Conservation (phyloP, 139 green algal species). For the Astrephomene gubernaculifera region DNA sequence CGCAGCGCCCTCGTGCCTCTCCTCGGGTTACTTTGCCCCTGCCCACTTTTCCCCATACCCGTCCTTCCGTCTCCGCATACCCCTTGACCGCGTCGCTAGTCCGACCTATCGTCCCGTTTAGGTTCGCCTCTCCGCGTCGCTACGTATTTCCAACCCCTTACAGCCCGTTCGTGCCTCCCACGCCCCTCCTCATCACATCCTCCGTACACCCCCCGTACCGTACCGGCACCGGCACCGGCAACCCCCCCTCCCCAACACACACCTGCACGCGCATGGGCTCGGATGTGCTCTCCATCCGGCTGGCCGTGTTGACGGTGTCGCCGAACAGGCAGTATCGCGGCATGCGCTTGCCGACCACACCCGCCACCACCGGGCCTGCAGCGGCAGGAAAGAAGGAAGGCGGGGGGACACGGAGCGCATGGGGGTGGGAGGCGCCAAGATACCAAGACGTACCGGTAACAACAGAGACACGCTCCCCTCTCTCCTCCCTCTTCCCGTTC, state of each 20-base stretch:
- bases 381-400: background rate
- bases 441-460: background rate
- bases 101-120: no score
- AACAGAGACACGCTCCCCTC: background rate
- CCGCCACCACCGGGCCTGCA: slow-evolving; percentile 17
- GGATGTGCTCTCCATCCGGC: slow-evolving; percentile 20
- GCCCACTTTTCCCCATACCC: no score
- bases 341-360: slow-evolving; percentile 23
- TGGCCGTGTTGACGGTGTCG: slow-evolving; percentile 32
- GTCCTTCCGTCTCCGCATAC: no score
- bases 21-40: no score
- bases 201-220: no score
- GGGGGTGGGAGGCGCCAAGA: background rate
- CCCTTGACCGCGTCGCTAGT: no score
- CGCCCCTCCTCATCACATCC: no score
- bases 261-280: slow-evolving; percentile 14
- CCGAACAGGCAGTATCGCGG: slow-evolving; percentile 39
- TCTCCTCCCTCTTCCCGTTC: background rate
- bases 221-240: background rate
- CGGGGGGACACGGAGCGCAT: background rate
- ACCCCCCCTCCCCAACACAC: background rate
- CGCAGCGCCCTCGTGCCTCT: no score
- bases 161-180: no score
- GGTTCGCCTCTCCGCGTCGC: no score
- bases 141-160: no score